Evolutionary conservation across 2,329 filamentous ascomycete species (phyloP).

Genomic region (Lecanosticta acicola): DNA sequence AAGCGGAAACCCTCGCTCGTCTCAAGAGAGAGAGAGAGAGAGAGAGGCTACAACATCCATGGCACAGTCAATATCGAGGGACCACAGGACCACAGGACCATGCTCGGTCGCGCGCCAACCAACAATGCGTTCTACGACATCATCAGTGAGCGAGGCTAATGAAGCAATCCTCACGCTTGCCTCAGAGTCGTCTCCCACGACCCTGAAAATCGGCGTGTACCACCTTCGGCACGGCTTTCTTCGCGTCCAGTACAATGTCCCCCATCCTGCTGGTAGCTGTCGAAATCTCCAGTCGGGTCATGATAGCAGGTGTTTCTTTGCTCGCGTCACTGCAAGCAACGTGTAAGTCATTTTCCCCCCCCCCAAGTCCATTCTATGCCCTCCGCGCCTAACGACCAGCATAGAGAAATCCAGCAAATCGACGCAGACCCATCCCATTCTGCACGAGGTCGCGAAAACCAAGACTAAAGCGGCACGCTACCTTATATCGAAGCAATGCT

Average conservation of each 20-base stretch:
- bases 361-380: background rate
- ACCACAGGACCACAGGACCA: too few species aligned
- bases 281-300: constrained; percentile 5
- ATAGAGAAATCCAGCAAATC: constrained; percentile 1
- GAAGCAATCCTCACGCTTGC: background rate
- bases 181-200: constrained; percentile 2
- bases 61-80: too few species aligned
- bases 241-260: constrained; percentile 6
- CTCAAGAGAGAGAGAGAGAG: too few species aligned
- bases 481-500: constrained; percentile 8
- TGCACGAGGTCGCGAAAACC: constrained; percentile 3
- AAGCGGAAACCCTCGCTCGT: too few species aligned
- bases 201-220: constrained; percentile 1
- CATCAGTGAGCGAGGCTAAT: too few species aligned
- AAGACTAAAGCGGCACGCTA: background rate
- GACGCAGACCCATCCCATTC: constrained; percentile 1
- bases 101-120: too few species aligned
- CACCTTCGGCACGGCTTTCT: constrained; percentile 5
- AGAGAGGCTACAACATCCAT: background rate
- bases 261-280: background rate
- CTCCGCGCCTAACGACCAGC: background rate
- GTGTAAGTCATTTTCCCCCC: background rate
- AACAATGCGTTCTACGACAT: too few species aligned
- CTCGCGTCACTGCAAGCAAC: too few species aligned
- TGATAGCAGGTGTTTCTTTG: too few species aligned